Evolutionary conservation across 306 rosid species (phyloP), one percentile per base, ranked within the genome.

Genomic region (Myrica gale): DNA sequence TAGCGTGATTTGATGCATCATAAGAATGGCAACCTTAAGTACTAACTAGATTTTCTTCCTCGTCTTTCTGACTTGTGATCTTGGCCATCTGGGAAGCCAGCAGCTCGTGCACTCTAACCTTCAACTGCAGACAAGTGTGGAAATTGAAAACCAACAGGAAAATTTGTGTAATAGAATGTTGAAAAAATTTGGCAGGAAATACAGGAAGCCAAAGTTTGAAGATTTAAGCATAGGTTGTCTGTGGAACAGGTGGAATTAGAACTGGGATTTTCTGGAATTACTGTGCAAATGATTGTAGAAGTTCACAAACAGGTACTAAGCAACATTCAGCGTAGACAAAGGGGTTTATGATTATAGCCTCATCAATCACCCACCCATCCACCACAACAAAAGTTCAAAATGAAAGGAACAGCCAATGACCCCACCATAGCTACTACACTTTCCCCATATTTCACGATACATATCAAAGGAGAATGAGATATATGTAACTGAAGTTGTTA

Each of bases 41-140:
- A 1, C 2, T 43, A 63, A 62, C 76, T 80, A 26, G 58, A 20
- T 53, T 60, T 67, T 78, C 82, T 42, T 68, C 73, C 74, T 77
- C 54, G 74, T 68, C 74, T 70, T 72, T 68, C 9, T 20, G 74
- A 69, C 60, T 76, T 47, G 74, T 78, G 73, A 95, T 89, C 85
- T 81, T 85, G 43, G 80, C 69, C 97, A 85, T 84, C 83, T 92
- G 99, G 55, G 82, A 60, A 69, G 79, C 81, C 53, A 95, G 89
- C 83, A 92, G 86, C 85, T 92, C 90, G 51, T 86, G 87, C 78
- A 92, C 97, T 83, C 83, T 84, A 3, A 60, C 79, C 82, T 92
- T 89, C 79, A 95, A 76, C 99, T 92, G 83, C 87, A 80, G 78
- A 68, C 51, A 41, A 76, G 68, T 81, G 52, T 21, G 19, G 45